Conservation (phyloP, 2,329 filamentous ascomycete species). For the Neonectria punicea region DNA sequence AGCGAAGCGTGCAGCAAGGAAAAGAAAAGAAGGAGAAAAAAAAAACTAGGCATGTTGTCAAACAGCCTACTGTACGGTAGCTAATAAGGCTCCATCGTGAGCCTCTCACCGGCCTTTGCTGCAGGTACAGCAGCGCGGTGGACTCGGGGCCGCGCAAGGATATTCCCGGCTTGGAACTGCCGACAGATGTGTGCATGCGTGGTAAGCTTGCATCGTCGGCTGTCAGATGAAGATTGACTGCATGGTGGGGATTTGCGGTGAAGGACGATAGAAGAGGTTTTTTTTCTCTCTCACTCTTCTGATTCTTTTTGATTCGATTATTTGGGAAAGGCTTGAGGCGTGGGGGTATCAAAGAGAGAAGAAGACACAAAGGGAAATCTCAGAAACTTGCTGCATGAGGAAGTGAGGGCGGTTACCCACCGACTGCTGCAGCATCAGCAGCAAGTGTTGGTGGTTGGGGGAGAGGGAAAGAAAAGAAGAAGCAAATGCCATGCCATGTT, state of each 20-base stretch:
- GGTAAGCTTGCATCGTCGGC: background rate
- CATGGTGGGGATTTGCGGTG: background rate
- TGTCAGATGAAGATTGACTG: background rate
- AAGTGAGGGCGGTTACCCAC: background rate
- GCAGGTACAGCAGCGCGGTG: conserved; percentile 14
- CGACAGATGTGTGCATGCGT: background rate
- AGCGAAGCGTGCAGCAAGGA: background rate
- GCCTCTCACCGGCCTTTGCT: background rate
- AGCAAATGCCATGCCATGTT: background rate
- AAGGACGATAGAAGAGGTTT: background rate
- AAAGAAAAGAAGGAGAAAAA: no score
- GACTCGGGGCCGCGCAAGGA: background rate
- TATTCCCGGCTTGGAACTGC: conserved; percentile 7
- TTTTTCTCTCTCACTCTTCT: background rate
- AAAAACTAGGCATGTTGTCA: background rate
- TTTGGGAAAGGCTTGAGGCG: background rate
- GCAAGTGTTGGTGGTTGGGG: background rate
- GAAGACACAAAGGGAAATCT: background rate
- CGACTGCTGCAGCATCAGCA: background rate
- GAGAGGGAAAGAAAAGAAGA: background rate
- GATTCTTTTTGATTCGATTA: background rate
- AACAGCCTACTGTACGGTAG: background rate
- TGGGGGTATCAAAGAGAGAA: background rate
- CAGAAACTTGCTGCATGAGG: background rate
- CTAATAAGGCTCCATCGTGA: background rate